Conservation (phyloP, 1,139 yeast genomes). For the Geotrichum histeridarum region DNA sequence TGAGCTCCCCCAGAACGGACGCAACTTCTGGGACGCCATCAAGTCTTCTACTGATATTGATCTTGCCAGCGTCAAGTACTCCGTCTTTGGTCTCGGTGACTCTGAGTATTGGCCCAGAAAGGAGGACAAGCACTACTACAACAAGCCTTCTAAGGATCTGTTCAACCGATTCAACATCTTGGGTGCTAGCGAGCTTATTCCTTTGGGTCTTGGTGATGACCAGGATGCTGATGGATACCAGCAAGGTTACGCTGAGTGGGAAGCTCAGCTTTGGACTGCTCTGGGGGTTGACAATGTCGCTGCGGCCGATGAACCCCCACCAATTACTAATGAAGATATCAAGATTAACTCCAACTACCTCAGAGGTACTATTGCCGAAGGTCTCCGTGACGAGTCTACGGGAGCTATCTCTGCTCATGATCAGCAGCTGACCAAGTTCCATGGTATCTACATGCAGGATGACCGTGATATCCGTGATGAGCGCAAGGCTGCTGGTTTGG, state of each 20-base stretch:
- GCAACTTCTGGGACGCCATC: conserved; percentile 80
- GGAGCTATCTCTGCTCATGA: conserved; percentile 92
- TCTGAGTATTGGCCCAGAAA: conserved; percentile 96
- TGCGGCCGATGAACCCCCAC: conserved; percentile 92
- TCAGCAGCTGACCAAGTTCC: conserved; percentile 93
- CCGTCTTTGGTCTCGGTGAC: conserved; percentile 91
- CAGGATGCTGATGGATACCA: conserved; percentile 95
- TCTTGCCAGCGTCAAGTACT: conserved; percentile 59
- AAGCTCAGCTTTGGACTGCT: conserved; percentile 77
- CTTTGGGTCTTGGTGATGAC: conserved; percentile 88
- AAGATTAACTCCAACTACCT: conserved; percentile 78
- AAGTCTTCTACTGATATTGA: conserved; percentile 69
- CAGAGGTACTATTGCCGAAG: conserved; percentile 92
- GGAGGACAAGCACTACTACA: conserved; percentile 89
- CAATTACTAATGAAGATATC: conserved; percentile 93
- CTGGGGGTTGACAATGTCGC: conserved; percentile 80
- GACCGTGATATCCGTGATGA: conserved; percentile 94
- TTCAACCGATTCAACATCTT: conserved; percentile 57
- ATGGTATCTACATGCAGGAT: conserved; percentile 98
- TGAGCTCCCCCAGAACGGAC: conserved; percentile 94
- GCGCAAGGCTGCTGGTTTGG: conserved; percentile 85
- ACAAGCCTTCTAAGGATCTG: conserved; percentile 83
- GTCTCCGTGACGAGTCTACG: conserved; percentile 71
- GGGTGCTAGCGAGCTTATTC: conserved; percentile 69
- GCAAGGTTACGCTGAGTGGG: conserved; percentile 88